Evolutionary conservation across 2,329 filamentous ascomycete genomes (phyloP).

Genomic region (Huntiella decipiens): DNA sequence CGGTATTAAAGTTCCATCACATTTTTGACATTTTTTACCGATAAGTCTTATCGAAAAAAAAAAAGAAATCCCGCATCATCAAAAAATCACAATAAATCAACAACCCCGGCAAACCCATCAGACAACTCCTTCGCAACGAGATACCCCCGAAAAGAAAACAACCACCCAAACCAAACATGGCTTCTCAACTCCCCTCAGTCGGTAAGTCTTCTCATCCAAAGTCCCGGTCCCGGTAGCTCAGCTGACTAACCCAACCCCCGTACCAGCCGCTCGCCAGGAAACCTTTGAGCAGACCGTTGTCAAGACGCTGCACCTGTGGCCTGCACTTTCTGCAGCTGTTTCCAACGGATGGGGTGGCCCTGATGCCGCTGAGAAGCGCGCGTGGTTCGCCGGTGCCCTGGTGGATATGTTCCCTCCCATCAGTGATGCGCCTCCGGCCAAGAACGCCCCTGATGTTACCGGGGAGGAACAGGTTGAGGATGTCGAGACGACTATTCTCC

Average conservation of each 20-base stretch:
- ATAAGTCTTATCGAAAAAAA: no score
- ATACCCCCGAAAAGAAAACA: no score
- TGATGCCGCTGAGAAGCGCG: slow-evolving; percentile 68
- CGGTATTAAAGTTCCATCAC: no score
- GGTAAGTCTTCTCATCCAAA: background rate
- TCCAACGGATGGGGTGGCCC: slow-evolving; percentile 77
- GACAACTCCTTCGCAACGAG: no score
- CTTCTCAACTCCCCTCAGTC: slow-evolving; percentile 1
- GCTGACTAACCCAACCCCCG: background rate
- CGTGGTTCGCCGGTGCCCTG: slow-evolving; percentile 85
- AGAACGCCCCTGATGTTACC: slow-evolving; percentile 14
- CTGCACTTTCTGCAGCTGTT: slow-evolving; percentile 69
- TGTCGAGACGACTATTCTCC: slow-evolving; percentile 65
- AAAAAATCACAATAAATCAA: no score
- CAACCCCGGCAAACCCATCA: no score
- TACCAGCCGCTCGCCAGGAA: slow-evolving; percentile 33
- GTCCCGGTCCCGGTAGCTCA: background rate
- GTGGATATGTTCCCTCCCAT: slow-evolving; percentile 65
- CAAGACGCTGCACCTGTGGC: slow-evolving; percentile 72
- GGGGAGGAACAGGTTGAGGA: slow-evolving; percentile 43
- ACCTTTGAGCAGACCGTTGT: slow-evolving; percentile 77
- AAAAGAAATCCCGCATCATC: no score
- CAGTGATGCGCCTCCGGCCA: slow-evolving; percentile 18
- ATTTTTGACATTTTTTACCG: no score
- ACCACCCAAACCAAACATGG: background rate